Conservation (phyloP, 2,329 filamentous ascomycete genomes). For the Exophiala dermatitidis region DNA sequence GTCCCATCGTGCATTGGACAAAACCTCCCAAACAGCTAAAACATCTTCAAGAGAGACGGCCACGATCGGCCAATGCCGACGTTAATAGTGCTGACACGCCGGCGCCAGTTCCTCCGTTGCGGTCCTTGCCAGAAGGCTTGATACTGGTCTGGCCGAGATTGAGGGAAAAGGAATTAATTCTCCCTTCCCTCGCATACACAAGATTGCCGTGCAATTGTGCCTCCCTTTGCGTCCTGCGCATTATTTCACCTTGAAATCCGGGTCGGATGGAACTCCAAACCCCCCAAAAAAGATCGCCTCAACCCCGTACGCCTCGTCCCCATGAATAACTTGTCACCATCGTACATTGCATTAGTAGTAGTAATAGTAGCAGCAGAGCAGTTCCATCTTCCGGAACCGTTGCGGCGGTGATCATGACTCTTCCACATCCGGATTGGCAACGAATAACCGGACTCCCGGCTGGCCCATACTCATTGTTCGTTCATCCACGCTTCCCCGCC, state of each 20-base stretch:
- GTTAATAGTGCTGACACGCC: too few relatives aligned
- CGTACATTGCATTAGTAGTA: neutral
- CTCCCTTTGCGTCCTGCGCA: neutral
- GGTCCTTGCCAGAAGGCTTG: too few relatives aligned
- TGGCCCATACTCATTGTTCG: conserved; percentile 40
- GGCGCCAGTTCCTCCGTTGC: too few relatives aligned
- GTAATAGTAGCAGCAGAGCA: too few relatives aligned
- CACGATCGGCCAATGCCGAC: too few relatives aligned
- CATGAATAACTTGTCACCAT: neutral
- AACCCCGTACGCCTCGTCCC: neutral
- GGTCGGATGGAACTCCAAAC: neutral
- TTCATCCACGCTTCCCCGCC: conserved; percentile 44
- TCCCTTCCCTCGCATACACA: neutral
- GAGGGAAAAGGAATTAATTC: too few relatives aligned
- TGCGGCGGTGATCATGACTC: conserved; percentile 17
- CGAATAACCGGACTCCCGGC: conserved; percentile 39
- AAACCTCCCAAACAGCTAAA: too few relatives aligned
- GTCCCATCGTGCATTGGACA: too few relatives aligned
- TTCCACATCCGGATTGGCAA: conserved; percentile 44
- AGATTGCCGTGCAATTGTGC: neutral
- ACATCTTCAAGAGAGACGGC: too few relatives aligned
- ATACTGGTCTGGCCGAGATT: too few relatives aligned
- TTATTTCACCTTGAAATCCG: neutral
- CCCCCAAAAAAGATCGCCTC: neutral
- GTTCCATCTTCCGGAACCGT: neutral